Evolutionary conservation across 2,329 filamentous ascomycete genomes (phyloP).

Genomic region (Beauveria sp.): DNA sequence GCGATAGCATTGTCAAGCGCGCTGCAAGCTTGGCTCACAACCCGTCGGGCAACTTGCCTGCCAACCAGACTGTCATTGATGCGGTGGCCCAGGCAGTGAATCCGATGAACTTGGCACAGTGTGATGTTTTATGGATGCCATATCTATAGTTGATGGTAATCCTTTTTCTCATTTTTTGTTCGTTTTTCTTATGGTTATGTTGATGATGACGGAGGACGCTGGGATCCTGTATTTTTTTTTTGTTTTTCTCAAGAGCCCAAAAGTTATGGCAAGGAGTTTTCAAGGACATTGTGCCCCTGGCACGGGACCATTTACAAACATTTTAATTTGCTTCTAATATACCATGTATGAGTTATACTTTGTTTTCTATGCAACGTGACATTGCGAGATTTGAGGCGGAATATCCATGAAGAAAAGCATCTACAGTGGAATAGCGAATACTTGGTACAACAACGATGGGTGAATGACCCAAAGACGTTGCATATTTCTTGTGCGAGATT

Average conservation of each 20-base stretch:
- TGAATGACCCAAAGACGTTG: no score
- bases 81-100: conserved; percentile 88
- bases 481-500: no score
- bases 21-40: conserved; percentile 75
- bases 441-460: no score
- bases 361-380: not conserved
- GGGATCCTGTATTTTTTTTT: not conserved
- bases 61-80: conserved; percentile 96
- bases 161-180: not conserved
- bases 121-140: conserved; percentile 95
- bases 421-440: no score
- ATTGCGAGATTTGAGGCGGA: not conserved
- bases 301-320: not conserved
- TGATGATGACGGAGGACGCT: not conserved
- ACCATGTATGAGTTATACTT: not conserved
- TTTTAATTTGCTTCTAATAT: not conserved
- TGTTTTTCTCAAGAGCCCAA: not conserved
- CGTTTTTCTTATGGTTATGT: not conserved
- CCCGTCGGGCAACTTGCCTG: conserved; percentile 74
- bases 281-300: not conserved
- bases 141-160: conserved; percentile 55
- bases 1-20: conserved; percentile 84
- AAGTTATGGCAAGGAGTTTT: conserved; percentile 5
- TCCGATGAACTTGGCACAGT: conserved; percentile 78
- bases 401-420: no score